These are phyloP conservation scores for Aspergillus brunneoviolaceus DNA, from an alignment of 2,329 filamentous ascomycete genomes.

Conservation along the genomic window DNA sequence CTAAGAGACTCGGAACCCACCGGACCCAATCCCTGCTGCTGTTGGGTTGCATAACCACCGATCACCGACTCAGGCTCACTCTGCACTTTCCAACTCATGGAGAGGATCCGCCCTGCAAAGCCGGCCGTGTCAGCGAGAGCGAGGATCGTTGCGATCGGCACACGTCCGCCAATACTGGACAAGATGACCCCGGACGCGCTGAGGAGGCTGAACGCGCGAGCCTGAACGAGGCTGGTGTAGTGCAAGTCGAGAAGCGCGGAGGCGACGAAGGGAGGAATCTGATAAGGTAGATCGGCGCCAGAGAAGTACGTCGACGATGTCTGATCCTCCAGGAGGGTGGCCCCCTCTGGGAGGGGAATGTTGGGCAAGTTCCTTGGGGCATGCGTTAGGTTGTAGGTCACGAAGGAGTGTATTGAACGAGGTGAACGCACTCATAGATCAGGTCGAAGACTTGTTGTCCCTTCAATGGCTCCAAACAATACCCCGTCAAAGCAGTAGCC, in stretches of 20 bases:
- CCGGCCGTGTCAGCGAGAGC: background rate
- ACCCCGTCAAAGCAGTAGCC: background rate
- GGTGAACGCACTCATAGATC: background rate
- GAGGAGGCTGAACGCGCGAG: background rate
- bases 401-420: background rate
- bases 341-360: background rate
- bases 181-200: background rate
- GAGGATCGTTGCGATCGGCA: background rate
- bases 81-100: constrained; percentile 3
- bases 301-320: background rate
- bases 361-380: background rate
- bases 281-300: background rate
- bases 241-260: background rate
- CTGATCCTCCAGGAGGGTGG: background rate
- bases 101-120: background rate
- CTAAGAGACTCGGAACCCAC: background rate
- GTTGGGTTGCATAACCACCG: background rate
- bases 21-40: background rate
- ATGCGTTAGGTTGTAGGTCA: background rate
- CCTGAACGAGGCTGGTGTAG: background rate
- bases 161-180: background rate
- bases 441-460: background rate
- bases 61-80: constrained; percentile 1
- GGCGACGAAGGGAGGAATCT: background rate
- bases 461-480: background rate